Conservation (phyloP, 2,329 filamentous ascomycete genomes). For the Penicillium sp. region DNA sequence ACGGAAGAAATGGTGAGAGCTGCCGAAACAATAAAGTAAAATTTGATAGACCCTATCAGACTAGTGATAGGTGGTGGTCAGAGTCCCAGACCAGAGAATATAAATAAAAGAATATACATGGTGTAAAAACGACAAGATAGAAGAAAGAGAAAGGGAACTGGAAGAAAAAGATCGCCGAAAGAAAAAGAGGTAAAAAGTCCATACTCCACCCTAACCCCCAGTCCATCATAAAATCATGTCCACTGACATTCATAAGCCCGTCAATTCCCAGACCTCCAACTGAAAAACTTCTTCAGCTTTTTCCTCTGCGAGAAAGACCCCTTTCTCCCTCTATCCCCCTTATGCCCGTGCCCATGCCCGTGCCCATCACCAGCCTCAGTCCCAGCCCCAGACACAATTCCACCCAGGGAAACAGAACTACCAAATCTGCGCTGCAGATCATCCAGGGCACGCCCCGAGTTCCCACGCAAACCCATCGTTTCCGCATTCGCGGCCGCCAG, state of each 20-base stretch:
- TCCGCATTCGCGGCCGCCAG: slow-evolving; percentile 32
- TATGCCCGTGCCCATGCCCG: background rate
- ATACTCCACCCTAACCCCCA: background rate
- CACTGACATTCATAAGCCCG: background rate
- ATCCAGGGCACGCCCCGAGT: slow-evolving; percentile 24
- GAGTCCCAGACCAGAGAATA: slow-evolving; percentile 16
- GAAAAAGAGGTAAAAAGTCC: background rate
- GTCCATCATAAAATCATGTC: slow-evolving; percentile 10
- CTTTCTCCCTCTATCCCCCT: slow-evolving; percentile 18
- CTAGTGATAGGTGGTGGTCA: slow-evolving; percentile 1
- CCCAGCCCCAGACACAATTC: slow-evolving; percentile 4
- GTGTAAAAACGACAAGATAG: slow-evolving; percentile 7
- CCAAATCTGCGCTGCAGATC: slow-evolving; percentile 29
- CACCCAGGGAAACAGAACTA: slow-evolving; percentile 18
- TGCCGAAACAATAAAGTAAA: background rate
- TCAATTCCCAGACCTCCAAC: slow-evolving; percentile 28
- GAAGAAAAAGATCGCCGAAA: slow-evolving; percentile 5
- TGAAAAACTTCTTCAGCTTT: slow-evolving; percentile 29
- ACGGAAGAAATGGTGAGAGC: too few species aligned
- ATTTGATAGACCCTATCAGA: slow-evolving; percentile 7
- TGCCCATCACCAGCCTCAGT: slow-evolving; percentile 6
- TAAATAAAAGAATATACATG: slow-evolving; percentile 3
- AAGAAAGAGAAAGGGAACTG: slow-evolving; percentile 4
- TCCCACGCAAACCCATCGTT: slow-evolving; percentile 29
- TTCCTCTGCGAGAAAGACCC: slow-evolving; percentile 19